Evolutionary conservation across 179 eudicot species (phyloP).

Genomic region (Silene noctiflora): DNA sequence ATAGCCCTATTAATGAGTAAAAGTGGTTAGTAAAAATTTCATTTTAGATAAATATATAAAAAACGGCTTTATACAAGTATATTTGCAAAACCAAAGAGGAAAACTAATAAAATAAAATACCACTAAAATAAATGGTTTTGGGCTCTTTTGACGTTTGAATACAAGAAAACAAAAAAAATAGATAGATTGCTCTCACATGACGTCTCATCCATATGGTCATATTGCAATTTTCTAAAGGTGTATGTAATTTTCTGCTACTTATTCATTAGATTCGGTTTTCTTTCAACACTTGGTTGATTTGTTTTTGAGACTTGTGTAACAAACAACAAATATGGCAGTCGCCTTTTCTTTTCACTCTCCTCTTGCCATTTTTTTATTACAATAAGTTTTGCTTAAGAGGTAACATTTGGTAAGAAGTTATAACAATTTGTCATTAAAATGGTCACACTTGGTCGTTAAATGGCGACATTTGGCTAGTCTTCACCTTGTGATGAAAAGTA

Average conservation of each 20-base stretch:
- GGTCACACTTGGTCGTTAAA: no score
- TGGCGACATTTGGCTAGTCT: no score
- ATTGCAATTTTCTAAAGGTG: not conserved
- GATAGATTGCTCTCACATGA: constrained; percentile 15
- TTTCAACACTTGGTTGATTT: constrained; percentile 27
- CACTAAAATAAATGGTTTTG: not conserved
- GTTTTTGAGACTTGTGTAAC: constrained; percentile 22
- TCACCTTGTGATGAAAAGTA: no score
- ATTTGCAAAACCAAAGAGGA: no score
- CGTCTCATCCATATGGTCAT: not conserved
- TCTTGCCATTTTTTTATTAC: not conserved
- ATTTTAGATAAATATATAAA: no score
- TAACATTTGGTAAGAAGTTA: no score
- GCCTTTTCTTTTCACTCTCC: not conserved
- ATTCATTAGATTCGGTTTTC: constrained; percentile 12
- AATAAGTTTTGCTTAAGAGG: no score
- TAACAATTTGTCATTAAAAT: no score
- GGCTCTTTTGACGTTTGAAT: constrained; percentile 5
- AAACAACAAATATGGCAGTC: not conserved
- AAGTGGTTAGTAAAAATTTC: no score
- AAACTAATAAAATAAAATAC: not conserved
- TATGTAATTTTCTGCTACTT: not conserved
- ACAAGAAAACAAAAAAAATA: not conserved
- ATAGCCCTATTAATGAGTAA: no score
- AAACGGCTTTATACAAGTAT: no score